Conservation (phyloP, 495 filamentous ascomycete genomes). For the Penicillium cinerascens region DNA sequence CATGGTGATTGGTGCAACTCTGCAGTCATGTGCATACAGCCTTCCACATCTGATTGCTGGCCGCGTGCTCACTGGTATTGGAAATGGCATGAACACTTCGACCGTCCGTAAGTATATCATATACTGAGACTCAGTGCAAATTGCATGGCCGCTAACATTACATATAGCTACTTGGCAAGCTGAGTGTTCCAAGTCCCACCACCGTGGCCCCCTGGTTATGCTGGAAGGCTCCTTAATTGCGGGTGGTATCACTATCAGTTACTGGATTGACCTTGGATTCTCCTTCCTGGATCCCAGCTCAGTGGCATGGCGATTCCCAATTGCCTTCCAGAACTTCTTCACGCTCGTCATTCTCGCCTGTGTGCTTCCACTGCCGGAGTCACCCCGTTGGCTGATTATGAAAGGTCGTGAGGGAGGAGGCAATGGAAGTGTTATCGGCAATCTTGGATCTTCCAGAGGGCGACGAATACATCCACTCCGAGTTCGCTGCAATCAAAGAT, state of each 20-base stretch:
- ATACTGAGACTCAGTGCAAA: too few relatives aligned
- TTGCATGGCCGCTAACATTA: neutral
- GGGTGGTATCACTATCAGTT: constrained; percentile 43
- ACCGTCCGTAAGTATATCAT: constrained; percentile 32
- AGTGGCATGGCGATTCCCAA: constrained; percentile 6
- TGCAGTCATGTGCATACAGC: constrained; percentile 59
- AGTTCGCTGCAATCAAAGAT: constrained; percentile 70
- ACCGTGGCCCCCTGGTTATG: constrained; percentile 27
- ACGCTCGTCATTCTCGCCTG: neutral
- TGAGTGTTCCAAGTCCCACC: constrained; percentile 35
- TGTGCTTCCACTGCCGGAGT: too few relatives aligned
- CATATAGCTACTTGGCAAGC: constrained; percentile 34
- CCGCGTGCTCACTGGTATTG: constrained; percentile 62
- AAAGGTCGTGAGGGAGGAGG: neutral
- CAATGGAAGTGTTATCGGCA: neutral
- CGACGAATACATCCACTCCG: constrained; percentile 32
- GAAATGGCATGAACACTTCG: constrained; percentile 54
- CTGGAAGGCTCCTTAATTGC: constrained; percentile 34
- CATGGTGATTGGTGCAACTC: constrained; percentile 63
- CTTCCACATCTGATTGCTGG: constrained; percentile 61
- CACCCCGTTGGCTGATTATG: too few relatives aligned
- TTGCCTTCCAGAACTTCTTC: too few relatives aligned
- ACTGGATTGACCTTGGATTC: constrained; percentile 50
- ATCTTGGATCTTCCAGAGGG: neutral
- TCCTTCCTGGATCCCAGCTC: constrained; percentile 31